phyloP scores from a whole-genome alignment of 1,139 yeast genomes.

The Citeromyces siamensis region DNA sequence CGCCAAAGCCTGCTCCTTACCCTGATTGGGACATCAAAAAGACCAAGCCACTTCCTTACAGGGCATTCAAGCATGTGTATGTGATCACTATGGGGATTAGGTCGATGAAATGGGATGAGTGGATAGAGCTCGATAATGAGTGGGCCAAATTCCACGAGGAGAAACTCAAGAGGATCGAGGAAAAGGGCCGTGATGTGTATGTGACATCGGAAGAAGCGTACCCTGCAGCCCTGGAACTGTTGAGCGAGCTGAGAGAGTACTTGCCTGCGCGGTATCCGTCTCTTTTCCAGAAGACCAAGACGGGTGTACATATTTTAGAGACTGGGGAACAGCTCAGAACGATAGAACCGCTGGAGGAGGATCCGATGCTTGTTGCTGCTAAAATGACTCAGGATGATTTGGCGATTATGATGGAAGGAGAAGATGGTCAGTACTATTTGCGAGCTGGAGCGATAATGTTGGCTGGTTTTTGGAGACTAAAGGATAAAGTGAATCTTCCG shows the following conservation, averaged over 20 bases:
- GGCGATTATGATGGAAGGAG: slow-evolving; percentile 51
- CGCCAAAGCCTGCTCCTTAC: slow-evolving; percentile 36
- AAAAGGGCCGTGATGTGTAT: slow-evolving; percentile 33
- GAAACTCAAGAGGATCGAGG: slow-evolving; percentile 34
- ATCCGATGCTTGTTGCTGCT: slow-evolving; percentile 48
- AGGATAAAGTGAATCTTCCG: slow-evolving; percentile 42
- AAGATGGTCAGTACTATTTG: slow-evolving; percentile 39
- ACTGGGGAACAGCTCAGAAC: slow-evolving; percentile 39
- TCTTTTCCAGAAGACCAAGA: slow-evolving; percentile 30
- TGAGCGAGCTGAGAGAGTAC: slow-evolving; percentile 38
- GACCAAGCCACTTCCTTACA: slow-evolving; percentile 45
- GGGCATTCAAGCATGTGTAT: slow-evolving; percentile 51
- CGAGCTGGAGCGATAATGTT: slow-evolving; percentile 50
- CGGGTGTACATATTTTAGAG: slow-evolving; percentile 36
- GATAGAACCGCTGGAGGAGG: slow-evolving; percentile 22
- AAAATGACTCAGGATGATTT: slow-evolving; percentile 54
- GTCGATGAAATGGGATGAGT: slow-evolving; percentile 40
- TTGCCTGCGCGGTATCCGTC: slow-evolving; percentile 49
- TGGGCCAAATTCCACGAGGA: slow-evolving; percentile 43
- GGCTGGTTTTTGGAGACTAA: slow-evolving; percentile 56
- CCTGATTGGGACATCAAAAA: slow-evolving; percentile 35
- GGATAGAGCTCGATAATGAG: slow-evolving; percentile 59
- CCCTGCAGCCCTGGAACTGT: slow-evolving; percentile 43
- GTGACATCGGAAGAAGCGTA: slow-evolving; percentile 39
- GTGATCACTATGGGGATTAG: slow-evolving; percentile 53